phyloP scores from a whole-genome alignment of 257 asterid genomes.

The Verbena officinalis region DNA sequence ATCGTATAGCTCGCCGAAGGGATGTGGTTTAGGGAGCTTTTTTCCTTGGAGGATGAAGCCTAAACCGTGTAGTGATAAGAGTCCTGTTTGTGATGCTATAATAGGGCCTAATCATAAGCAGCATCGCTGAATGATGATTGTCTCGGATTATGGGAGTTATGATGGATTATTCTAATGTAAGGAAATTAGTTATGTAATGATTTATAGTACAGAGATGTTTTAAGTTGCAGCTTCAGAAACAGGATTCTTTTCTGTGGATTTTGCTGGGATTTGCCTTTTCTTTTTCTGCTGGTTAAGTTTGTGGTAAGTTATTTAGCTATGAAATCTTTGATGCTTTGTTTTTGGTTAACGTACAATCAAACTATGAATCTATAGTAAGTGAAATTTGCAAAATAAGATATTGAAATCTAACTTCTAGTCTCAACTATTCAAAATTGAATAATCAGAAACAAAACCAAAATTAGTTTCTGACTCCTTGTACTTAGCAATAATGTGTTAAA shows the following conservation, averaged over 20 bases:
- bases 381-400: not conserved
- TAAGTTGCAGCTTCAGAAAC: not conserved
- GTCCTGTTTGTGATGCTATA: constrained; percentile 52
- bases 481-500: no score
- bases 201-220: constrained; percentile 15
- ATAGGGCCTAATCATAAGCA: constrained; percentile 37
- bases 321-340: not conserved
- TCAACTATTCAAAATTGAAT: no score
- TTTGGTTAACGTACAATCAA: not conserved
- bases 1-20: constrained; percentile 42
- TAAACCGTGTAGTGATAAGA: constrained; percentile 58
- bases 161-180: constrained; percentile 9
- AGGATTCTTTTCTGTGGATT: not conserved
- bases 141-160: not conserved
- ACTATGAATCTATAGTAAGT: not conserved
- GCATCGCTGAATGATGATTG: constrained; percentile 20
- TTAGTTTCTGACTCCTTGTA: no score
- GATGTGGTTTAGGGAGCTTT: constrained; percentile 64
- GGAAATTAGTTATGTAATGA: constrained; percentile 7
- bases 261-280: not conserved
- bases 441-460: no score
- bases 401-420: no score
- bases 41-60: constrained; percentile 66
- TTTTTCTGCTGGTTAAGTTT: no score
- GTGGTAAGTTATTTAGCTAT: not conserved